These are phyloP conservation scores for Hypoxylon sp. DNA, from an alignment of 2,329 filamentous ascomycete genomes.

Conservation along the genomic window DNA sequence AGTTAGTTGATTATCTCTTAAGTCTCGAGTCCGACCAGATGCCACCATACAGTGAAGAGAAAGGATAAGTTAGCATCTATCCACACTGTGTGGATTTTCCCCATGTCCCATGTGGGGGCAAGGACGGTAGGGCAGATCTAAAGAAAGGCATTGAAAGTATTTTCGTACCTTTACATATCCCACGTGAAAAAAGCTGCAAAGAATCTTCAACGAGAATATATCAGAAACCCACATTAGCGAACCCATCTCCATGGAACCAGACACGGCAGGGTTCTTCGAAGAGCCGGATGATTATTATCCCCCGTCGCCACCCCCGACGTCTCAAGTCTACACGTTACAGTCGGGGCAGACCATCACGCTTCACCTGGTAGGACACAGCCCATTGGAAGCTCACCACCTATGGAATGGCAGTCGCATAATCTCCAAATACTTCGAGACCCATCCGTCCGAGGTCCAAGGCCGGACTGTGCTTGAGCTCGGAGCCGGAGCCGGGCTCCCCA, in stretches of 20 bases:
- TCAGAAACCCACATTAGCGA: constrained; percentile 8
- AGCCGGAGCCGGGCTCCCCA: constrained; percentile 87
- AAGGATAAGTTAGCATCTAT: background rate
- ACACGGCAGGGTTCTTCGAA: constrained; percentile 71
- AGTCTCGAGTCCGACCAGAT: background rate
- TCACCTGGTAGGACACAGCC: constrained; percentile 87
- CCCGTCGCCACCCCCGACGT: constrained; percentile 81
- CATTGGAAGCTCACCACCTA: constrained; percentile 89
- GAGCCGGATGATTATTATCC: constrained; percentile 87
- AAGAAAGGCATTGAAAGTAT: background rate
- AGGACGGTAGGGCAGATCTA: background rate
- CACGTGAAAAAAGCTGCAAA: constrained; percentile 3
- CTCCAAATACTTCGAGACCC: constrained; percentile 81
- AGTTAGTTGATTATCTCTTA: constrained; percentile 1
- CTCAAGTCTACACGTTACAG: constrained; percentile 77
- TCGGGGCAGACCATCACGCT: constrained; percentile 77
- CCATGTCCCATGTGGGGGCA: background rate
- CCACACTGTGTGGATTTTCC: background rate
- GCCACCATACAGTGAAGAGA: background rate
- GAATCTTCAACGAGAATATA: constrained; percentile 19
- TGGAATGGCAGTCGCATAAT: constrained; percentile 92
- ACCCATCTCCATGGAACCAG: constrained; percentile 40
- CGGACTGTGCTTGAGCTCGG: constrained; percentile 90
- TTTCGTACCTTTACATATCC: constrained; percentile 3
- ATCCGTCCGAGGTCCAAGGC: constrained; percentile 72